These are phyloP conservation scores for Boletus fagicola DNA, from an alignment of 768 basidiomycete species.

Conservation along the genomic window DNA sequence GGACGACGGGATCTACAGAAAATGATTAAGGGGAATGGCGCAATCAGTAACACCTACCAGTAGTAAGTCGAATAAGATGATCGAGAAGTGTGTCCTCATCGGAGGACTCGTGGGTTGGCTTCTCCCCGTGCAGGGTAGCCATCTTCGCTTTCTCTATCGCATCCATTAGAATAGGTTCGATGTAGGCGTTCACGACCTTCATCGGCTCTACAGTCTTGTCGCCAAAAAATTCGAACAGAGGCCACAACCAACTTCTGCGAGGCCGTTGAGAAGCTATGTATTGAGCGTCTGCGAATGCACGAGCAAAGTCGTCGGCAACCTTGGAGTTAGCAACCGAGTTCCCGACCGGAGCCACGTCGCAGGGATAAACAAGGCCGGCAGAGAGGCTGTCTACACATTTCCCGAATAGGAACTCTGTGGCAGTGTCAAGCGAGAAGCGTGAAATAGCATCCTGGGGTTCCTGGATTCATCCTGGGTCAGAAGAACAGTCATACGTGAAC, in stretches of 20 bases:
- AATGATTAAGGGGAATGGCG: conserved; percentile 16
- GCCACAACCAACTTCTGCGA: conserved; percentile 51
- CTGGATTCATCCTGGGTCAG: neutral
- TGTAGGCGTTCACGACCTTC: conserved; percentile 50
- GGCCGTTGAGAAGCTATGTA: conserved; percentile 41
- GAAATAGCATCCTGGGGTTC: conserved; percentile 49
- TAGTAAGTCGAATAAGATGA: conserved; percentile 52
- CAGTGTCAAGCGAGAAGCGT: conserved; percentile 65
- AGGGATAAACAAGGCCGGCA: conserved; percentile 52
- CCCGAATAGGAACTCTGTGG: conserved; percentile 66
- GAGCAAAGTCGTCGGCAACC: conserved; percentile 43
- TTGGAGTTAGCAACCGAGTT: conserved; percentile 27
- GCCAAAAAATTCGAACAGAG: conserved; percentile 47
- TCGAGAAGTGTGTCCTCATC: conserved; percentile 55
- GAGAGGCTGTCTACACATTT: conserved; percentile 52
- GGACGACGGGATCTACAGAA: conserved; percentile 24
- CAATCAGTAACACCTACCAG: conserved; percentile 29
- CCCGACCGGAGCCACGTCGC: conserved; percentile 31
- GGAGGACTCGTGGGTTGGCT: conserved; percentile 26
- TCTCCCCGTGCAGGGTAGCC: conserved; percentile 16
- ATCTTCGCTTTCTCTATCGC: conserved; percentile 45
- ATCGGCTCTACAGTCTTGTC: conserved; percentile 49
- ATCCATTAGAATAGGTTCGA: conserved; percentile 45
- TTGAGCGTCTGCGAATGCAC: conserved; percentile 51
- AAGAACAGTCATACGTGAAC: neutral